Base-by-base conservation (phyloP, 352 stramenopile species). In the Phytophthora podocarpi region DNA sequence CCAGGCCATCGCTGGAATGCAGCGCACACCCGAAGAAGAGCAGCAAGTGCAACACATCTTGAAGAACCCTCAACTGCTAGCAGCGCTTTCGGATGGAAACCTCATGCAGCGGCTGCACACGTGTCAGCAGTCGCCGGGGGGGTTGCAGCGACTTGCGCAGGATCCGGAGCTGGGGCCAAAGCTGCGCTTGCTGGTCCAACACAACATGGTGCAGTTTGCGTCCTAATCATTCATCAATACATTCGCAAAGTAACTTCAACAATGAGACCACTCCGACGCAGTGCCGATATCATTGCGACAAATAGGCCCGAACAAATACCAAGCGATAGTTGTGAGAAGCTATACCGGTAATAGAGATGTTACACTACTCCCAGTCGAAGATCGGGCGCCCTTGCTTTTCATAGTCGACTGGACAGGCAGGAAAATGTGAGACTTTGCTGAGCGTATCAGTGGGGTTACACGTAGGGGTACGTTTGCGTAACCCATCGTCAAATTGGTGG, bases 11-110 rank as follows among this genome's bases (percentile, higher is more conserved):
- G 70, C 68, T n/a, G 67, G 52, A 20, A 91, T 91, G 80, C 39
- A 75, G 49, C 75, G 74, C 5, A 66, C 79, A 5, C 69, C 76
- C 0, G 67, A 82, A 26, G 85, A 94, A 63, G 82, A 94, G 27
- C 66, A 64, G 36, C 79, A 92, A 51, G 78, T 92, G 30, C 79
- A 92, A 57, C 51, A 51, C 15, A 89, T 94, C 30, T 55, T 92
- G 51, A 42, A 77, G n/a, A 75, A 85, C 31, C 82, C 82, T 8
- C 79, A 86, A 56, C 70, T 94, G 26, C 53, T 90, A 21, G 72
- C 62, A 0, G 80, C 72, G 15, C 73, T 94, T 9, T 86, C 79
- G 23, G 85, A 92, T 35, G 63, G 50, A 1, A 64, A 45, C 5
- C 63, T 93, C 20, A 91, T 91, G 74, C 55, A 83, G n/a, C 63